Base-by-base conservation (phyloP, 2,329 filamentous ascomycete genomes). In the Bipolaris oryzae region DNA sequence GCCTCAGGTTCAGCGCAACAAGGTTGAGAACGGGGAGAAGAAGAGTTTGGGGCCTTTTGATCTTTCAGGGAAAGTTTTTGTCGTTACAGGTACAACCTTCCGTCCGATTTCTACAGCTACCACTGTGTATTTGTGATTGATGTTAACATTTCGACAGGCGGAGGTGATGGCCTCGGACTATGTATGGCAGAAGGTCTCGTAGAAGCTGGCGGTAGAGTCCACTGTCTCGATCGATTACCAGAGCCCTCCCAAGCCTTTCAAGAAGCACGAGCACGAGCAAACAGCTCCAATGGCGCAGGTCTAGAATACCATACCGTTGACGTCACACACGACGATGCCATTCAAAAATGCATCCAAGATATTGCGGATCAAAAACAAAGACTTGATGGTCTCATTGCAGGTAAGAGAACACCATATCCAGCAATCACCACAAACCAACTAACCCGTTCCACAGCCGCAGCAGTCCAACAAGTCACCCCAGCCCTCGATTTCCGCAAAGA, bases 301-400 rank as follows among this genome's bases (percentile, higher is more conserved):
- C 76, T 95, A 37, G 81, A 86, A 55, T 96, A 96, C 78, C 87
- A 89, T 71, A 85, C 87, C 58, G 85, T 92, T 48, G 91, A 96
- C 73, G 91, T 96, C 9, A 85, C 89, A 18, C 84, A 94, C 67
- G 85, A 87, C 31, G 78, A 82, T 2, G 74, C 81, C 35, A 81
- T 96, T 44, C 88, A 92, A 71, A 78, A 77, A 20, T 82, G 89
- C 41, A 81, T 96, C 54, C 80, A 82, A 60, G 78, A 77, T 6
- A 94, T 96, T 62, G 90, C 87, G 7, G 80, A 87, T 38, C 75
- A 84, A 56, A 85, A 90, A 60, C 86, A 89, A 18, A 85, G 89
- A 15, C 76, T 96, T 50, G 91, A 96, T 71, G 92, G 92, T 0
- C 78, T 96, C 45, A 85, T 96, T 49, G 87, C 87, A 0, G 71